These are phyloP conservation scores for Graphium sp. DNA, from an alignment of 2,329 filamentous ascomycete genomes.

Conservation along the genomic window DNA sequence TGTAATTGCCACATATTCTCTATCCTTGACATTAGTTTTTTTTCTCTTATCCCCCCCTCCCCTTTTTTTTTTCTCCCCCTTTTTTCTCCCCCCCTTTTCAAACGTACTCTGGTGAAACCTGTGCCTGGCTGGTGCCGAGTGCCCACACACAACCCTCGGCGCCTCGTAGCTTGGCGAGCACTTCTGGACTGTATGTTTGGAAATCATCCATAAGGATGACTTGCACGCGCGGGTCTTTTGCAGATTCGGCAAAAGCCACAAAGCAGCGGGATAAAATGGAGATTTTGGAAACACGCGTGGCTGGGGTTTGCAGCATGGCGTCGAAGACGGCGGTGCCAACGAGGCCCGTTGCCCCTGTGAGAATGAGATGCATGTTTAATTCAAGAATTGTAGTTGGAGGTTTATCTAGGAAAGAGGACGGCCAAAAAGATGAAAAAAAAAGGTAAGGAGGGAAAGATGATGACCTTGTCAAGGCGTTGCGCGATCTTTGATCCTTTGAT, in stretches of 20 bases:
- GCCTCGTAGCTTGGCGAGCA: constrained; percentile 43
- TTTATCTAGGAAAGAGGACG: too few species aligned
- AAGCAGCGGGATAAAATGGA: constrained; percentile 51
- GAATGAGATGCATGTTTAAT: constrained; percentile 41
- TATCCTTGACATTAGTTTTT: constrained; percentile 7
- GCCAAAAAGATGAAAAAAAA: too few species aligned
- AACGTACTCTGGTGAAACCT: constrained; percentile 39
- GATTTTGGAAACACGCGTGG: constrained; percentile 40
- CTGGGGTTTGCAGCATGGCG: constrained; percentile 34
- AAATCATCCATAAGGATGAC: constrained; percentile 58
- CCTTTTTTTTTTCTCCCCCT: constrained; percentile 2
- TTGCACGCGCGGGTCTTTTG: constrained; percentile 39
- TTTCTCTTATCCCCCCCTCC: too few species aligned
- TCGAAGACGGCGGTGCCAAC: constrained; percentile 45
- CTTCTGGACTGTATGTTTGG: constrained; percentile 32
- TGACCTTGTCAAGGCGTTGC: too few species aligned
- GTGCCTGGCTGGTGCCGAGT: constrained; percentile 44
- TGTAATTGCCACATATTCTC: constrained; percentile 52
- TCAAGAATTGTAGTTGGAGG: too few species aligned
- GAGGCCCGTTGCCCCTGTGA: constrained; percentile 53
- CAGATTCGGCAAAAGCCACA: constrained; percentile 41
- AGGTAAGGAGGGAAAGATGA: too few species aligned
- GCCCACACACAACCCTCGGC: constrained; percentile 61
- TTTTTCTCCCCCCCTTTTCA: constrained; percentile 2
- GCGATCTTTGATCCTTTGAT: too few species aligned